These are phyloP conservation scores for Acer campestre DNA, from an alignment of 345 rosid genomes.

Conservation along the genomic window DNA sequence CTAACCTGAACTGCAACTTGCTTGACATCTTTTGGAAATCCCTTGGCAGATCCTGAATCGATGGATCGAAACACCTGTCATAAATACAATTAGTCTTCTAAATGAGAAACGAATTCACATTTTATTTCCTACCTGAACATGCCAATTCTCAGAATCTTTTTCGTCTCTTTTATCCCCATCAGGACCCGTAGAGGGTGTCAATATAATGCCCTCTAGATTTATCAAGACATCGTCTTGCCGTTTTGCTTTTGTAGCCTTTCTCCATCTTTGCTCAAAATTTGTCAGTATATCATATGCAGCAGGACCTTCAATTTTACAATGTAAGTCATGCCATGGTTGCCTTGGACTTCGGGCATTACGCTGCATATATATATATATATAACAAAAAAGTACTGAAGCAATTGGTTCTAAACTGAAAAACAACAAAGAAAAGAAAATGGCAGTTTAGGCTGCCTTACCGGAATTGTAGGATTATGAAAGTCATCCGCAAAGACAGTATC, in stretches of 20 bases:
- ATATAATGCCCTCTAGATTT: conserved; percentile 54
- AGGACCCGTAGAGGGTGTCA: conserved; percentile 46
- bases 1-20: conserved; percentile 60
- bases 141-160: conserved; percentile 67
- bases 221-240: conserved; percentile 62
- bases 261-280: conserved; percentile 77
- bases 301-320: conserved; percentile 75
- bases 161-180: conserved; percentile 47
- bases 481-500: conserved; percentile 55
- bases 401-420: too few species aligned
- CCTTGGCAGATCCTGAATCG: conserved; percentile 76
- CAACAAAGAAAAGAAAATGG: too few species aligned
- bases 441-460: conserved; percentile 28
- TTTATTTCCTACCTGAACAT: conserved; percentile 52
- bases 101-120: neutral
- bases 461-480: conserved; percentile 66
- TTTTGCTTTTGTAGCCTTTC: conserved; percentile 49
- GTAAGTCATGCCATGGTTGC: conserved; percentile 84
- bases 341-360: conserved; percentile 52
- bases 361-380: conserved; percentile 6
- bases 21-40: conserved; percentile 56
- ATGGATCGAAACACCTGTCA: conserved; percentile 66
- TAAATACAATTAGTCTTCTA: neutral
- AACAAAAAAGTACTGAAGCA: too few species aligned
- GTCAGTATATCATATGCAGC: conserved; percentile 69